Evolutionary conservation across 1,284 basidiomycete genomes (phyloP).

Genomic region (Papiliotrema fonsecae): DNA sequence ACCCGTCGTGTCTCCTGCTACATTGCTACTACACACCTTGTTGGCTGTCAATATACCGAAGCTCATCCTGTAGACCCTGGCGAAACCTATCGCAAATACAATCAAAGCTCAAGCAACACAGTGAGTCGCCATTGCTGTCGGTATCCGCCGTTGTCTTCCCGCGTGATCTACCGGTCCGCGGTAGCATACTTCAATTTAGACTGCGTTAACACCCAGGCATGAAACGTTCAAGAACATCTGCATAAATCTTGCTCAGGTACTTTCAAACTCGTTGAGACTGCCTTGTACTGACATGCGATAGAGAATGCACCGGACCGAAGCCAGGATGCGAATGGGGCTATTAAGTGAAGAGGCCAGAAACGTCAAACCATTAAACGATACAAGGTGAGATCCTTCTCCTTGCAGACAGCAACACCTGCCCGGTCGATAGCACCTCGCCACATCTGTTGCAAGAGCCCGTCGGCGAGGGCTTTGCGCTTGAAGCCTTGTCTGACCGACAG

Average conservation of each 20-base stretch:
- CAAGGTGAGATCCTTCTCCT: constrained; percentile 54
- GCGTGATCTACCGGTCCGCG: too few relatives aligned
- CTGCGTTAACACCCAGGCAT: constrained; percentile 54
- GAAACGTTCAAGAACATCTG: constrained; percentile 70
- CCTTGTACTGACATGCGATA: constrained; percentile 11
- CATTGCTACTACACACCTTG: too few relatives aligned
- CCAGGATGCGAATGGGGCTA: constrained; percentile 69
- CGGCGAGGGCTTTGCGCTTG: too few relatives aligned
- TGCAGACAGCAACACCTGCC: background rate
- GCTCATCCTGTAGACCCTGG: constrained; percentile 58
- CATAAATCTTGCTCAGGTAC: constrained; percentile 66
- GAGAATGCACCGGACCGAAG: constrained; percentile 70
- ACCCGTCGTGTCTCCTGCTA: too few relatives aligned
- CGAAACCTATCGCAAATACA: constrained; percentile 72
- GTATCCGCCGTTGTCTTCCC: too few relatives aligned
- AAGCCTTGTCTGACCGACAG: constrained; percentile 52
- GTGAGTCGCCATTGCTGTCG: constrained; percentile 51
- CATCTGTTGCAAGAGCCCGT: too few relatives aligned
- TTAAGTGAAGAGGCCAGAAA: constrained; percentile 71
- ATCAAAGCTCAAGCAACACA: constrained; percentile 73
- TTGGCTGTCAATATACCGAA: too few relatives aligned
- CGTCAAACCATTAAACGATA: constrained; percentile 76
- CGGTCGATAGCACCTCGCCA: too few relatives aligned
- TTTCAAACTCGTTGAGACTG: constrained; percentile 7
- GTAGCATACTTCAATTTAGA: too few relatives aligned